These are phyloP conservation scores for Ceratocystiopsis sp. DNA, from an alignment of 2,329 filamentous ascomycete species.

Conservation along the genomic window DNA sequence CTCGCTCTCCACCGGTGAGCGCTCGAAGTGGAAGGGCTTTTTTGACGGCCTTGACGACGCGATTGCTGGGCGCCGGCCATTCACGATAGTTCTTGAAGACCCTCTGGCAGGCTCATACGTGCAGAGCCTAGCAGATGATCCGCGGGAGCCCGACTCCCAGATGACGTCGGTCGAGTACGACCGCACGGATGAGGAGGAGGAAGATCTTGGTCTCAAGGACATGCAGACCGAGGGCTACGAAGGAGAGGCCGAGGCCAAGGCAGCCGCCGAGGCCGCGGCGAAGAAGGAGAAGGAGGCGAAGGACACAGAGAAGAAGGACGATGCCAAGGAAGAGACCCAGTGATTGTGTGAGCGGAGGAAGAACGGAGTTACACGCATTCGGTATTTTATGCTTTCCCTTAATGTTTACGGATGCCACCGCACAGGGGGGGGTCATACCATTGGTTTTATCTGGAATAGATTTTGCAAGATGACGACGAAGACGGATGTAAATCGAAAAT, in stretches of 20 bases:
- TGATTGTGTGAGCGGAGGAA: no score
- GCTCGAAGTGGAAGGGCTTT: conserved; percentile 62
- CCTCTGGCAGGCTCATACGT: conserved; percentile 88
- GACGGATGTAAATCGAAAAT: no score
- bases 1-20: conserved; percentile 50
- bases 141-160: conserved; percentile 53
- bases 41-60: conserved; percentile 61
- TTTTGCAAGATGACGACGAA: no score
- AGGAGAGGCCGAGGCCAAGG: conserved; percentile 24
- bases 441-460: no score
- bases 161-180: conserved; percentile 70
- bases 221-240: conserved; percentile 89
- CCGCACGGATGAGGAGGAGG: conserved; percentile 80
- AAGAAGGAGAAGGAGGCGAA: background rate
- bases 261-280: conserved; percentile 1
- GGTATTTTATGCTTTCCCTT: no score
- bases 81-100: conserved; percentile 70
- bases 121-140: conserved; percentile 69
- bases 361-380: no score
- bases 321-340: background rate
- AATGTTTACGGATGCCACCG: no score
- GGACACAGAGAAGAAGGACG: background rate
- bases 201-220: conserved; percentile 76
- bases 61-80: conserved; percentile 63
- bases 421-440: no score